Evolutionary conservation across 768 basidiomycete genomes (phyloP), one percentile per base, ranked within the genome.

Genomic region (Gloeostereum incarnatum): DNA sequence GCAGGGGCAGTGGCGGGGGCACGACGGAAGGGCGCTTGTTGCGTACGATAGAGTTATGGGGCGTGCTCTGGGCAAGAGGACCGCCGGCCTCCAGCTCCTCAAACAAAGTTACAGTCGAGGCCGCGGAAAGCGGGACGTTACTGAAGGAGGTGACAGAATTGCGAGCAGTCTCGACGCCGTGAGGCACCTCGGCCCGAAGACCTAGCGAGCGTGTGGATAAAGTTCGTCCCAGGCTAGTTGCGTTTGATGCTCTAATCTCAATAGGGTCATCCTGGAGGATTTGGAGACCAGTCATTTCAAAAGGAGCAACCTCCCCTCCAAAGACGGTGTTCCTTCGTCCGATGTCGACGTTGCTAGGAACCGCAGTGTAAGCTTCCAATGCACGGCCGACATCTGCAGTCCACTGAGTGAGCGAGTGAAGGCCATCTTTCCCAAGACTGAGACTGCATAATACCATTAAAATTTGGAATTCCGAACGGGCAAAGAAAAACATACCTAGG

Each of bases 31-130:
- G 47, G 17, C 58, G 52, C 45, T 62, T 68, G n/a, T n/a, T n/a
- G 27, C 53, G 52, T 27, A 61, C 51, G 40, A 63, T 56, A 17
- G 56, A 60, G 43, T 73, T 73, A 46, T 74, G 73, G 1, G 80
- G 80, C 0, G 81, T 82, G 51, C 78, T 82, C 53, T 80, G 69
- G 3, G 75, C 71, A 31, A 66, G 63, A 17, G 75, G 75, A 22
- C 69, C 68, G 10, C 60, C 58, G 6, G 31, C 22, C 14, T 61
- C 51, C 19, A 69, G 46, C 25, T 66, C 62, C 43, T 82, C 79
- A 48, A 79, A 81, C 13, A 81, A 57, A 1, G 78, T 78, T 4
- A 63, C 65, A 8, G 75, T 76, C 14, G 80, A 79, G 5, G 75
- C 71, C 2, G 78, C 74, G 8, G 76, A 80, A 5, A 69, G 66